Percentiles rank a stretch among this genome's conserved stretches.
Evolutionary conservation across 1,284 basidiomycete species (phyloP).

Genomic region (Moesziomyces globuligerus): DNA sequence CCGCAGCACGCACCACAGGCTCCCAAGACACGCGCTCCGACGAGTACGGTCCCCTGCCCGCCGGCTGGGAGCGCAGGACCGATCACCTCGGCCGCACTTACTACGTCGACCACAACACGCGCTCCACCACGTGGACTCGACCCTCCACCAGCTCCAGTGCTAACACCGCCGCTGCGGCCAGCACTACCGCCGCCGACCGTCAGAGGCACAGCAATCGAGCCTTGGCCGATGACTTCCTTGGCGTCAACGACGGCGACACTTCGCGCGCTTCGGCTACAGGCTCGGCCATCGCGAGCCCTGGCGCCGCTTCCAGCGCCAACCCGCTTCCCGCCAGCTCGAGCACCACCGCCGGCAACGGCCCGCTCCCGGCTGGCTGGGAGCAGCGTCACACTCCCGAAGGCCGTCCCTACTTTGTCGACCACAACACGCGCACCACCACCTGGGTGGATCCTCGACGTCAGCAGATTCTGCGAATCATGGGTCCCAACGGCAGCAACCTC

Average conservation of each 20-base stretch:
- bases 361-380: constrained; percentile 95
- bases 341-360: constrained; percentile 82
- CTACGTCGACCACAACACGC: constrained; percentile 81
- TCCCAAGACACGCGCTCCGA: constrained; percentile 52
- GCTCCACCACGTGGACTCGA: constrained; percentile 90
- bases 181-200: constrained; percentile 60
- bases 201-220: constrained; percentile 63
- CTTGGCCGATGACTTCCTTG: constrained; percentile 67
- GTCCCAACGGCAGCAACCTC: constrained; percentile 81
- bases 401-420: constrained; percentile 90
- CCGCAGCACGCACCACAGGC: constrained; percentile 20
- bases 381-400: constrained; percentile 97
- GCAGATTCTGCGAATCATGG: constrained; percentile 85
- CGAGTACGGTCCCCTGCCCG: constrained; percentile 72
- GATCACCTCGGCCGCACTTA: constrained; percentile 89
- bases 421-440: constrained; percentile 94
- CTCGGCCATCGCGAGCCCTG: constrained; percentile 29
- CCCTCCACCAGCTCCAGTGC: constrained; percentile 61
- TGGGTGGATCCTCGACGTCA: constrained; percentile 97
- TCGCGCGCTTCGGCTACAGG: constrained; percentile 36
- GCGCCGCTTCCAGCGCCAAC: constrained; percentile 32
- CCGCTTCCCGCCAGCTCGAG: constrained; percentile 50
- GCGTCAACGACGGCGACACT: constrained; percentile 57
- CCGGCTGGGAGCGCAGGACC: constrained; percentile 91
- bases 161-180: constrained; percentile 54